Conservation (phyloP, 163 green algal genomes). For the Scenedesmus sp. region DNA sequence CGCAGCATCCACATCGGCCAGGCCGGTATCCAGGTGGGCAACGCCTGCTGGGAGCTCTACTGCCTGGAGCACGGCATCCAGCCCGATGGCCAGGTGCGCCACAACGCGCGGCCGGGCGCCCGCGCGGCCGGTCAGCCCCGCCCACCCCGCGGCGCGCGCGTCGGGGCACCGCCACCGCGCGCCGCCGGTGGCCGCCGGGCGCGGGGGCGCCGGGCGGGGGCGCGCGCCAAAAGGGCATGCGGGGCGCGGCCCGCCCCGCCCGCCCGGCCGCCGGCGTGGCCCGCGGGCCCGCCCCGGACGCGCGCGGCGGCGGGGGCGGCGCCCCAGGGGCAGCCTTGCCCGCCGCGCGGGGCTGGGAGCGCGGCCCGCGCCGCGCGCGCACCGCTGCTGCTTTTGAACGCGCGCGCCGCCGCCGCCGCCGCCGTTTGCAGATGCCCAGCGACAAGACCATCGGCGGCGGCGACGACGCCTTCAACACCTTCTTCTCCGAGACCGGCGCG, state of each 20-base stretch:
- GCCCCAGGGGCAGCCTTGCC: too few species aligned
- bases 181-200: too few species aligned
- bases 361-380: too few species aligned
- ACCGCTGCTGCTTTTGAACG: too few species aligned
- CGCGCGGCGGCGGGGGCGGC: neutral
- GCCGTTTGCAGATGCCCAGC: conserved; percentile 79
- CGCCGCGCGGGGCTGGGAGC: too few species aligned
- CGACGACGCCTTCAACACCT: conserved; percentile 99
- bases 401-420: neutral
- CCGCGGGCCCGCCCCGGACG: neutral
- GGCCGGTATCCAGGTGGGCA: conserved; percentile 93
- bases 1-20: conserved; percentile 95
- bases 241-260: too few species aligned
- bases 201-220: too few species aligned
- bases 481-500: conserved; percentile 99
- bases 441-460: conserved; percentile 95
- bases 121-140: too few species aligned
- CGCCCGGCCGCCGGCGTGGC: neutral
- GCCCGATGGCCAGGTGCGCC: conserved; percentile 84
- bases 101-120: too few species aligned
- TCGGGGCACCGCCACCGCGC: too few species aligned
- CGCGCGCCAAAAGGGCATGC: too few species aligned
- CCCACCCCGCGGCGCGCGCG: too few species aligned
- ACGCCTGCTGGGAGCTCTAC: conserved; percentile 99
- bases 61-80: conserved; percentile 96